These are phyloP conservation scores for Tilletia setariae DNA, from an alignment of 1,284 basidiomycete species.

Conservation along the genomic window DNA sequence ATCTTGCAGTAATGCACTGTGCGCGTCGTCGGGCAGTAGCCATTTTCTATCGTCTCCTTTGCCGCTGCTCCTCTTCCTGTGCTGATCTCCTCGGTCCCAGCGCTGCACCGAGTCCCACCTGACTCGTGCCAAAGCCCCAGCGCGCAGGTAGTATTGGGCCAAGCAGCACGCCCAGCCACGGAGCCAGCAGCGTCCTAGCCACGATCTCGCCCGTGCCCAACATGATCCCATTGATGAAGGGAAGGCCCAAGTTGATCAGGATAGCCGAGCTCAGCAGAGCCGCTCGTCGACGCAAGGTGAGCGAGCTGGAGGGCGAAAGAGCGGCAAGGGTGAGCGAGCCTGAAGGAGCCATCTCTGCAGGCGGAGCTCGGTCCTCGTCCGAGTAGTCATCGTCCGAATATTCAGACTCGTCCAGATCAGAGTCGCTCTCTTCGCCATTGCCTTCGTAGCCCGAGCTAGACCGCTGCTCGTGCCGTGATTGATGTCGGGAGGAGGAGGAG, in stretches of 20 bases:
- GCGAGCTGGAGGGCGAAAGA: conserved; percentile 31
- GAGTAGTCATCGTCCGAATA: conserved; percentile 14
- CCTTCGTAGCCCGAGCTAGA: conserved; percentile 19
- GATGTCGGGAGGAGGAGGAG: not conserved
- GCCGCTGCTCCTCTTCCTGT: no score
- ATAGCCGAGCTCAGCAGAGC: conserved; percentile 68
- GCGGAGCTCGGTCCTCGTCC: conserved; percentile 16
- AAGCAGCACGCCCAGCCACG: conserved; percentile 34
- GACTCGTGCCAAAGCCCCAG: not conserved
- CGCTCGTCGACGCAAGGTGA: not conserved
- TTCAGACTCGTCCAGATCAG: conserved; percentile 14
- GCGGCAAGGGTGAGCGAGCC: conserved; percentile 46
- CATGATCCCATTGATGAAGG: conserved; percentile 97
- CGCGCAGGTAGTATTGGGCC: not conserved
- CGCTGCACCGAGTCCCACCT: not conserved
- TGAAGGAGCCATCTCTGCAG: conserved; percentile 31
- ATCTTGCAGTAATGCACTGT: no score
- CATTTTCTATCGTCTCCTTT: no score
- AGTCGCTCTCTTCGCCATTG: conserved; percentile 26
- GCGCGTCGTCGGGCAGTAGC: no score
- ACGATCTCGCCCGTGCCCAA: conserved; percentile 97
- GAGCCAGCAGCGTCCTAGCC: conserved; percentile 75
- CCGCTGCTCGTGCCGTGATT: not conserved
- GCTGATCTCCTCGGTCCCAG: no score
- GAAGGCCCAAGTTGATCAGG: conserved; percentile 85